Conservation (phyloP, 495 filamentous ascomycete species). For the Penicillium samsonianum region DNA sequence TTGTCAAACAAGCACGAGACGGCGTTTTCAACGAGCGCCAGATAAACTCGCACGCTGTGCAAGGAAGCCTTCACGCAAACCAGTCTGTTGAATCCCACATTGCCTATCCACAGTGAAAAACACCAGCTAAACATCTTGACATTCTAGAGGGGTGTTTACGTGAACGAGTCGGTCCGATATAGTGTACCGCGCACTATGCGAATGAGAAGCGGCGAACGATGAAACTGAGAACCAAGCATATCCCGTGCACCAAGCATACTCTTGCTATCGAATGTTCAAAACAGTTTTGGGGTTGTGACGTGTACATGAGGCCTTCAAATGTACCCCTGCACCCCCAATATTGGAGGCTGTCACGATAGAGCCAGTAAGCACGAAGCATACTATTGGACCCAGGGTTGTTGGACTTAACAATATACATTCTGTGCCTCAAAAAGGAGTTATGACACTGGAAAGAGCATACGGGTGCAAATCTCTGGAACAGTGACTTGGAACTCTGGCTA, state of each 20-base stretch:
- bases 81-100: neutral
- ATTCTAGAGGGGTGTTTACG: neutral
- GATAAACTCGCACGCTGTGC: neutral
- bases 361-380: too few species aligned
- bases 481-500: too few species aligned
- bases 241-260: neutral
- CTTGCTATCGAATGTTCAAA: neutral
- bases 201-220: too few species aligned
- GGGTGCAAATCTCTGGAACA: too few species aligned
- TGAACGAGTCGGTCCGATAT: neutral
- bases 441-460: too few species aligned
- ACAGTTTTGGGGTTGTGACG: neutral
- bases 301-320: neutral
- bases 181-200: neutral
- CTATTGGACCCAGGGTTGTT: too few species aligned
- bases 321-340: too few species aligned
- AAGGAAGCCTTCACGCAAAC: neutral
- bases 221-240: too few species aligned
- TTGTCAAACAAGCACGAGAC: neutral
- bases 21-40: neutral
- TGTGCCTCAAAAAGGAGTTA: too few species aligned
- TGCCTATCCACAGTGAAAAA: neutral
- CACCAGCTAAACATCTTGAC: neutral
- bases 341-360: too few species aligned
- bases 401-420: too few species aligned